Percentiles rank a stretch among this genome's conserved stretches.
These are phyloP conservation scores for Rhodotorula paludigena DNA, from an alignment of 768 basidiomycete genomes.

Conservation along the genomic window DNA sequence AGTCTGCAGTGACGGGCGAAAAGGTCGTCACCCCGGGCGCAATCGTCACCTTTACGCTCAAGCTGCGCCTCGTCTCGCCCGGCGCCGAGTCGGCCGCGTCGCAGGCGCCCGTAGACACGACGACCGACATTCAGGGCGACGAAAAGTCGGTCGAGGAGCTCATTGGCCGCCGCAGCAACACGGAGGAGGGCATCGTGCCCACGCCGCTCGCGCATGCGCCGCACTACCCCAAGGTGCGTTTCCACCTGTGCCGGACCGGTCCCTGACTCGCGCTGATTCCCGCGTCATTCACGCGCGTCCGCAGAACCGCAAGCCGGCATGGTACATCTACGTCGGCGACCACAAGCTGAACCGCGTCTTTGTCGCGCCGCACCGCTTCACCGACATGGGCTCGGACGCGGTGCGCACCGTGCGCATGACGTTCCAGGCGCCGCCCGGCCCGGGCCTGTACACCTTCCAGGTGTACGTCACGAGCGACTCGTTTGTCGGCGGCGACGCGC, in stretches of 20 bases:
- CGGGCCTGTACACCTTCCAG: constrained; percentile 83
- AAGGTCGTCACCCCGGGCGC: constrained; percentile 78
- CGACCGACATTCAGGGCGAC: constrained; percentile 50
- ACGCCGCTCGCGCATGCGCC: constrained; percentile 73
- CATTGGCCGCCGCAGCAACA: constrained; percentile 59
- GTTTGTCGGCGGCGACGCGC: constrained; percentile 73
- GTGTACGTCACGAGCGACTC: constrained; percentile 81
- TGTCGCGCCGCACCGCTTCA: constrained; percentile 47
- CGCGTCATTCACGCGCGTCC: neutral
- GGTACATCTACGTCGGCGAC: constrained; percentile 59
- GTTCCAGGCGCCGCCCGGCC: constrained; percentile 85
- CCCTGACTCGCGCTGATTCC: neutral
- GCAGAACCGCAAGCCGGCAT: constrained; percentile 79
- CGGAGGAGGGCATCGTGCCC: constrained; percentile 42
- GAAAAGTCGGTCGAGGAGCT: constrained; percentile 68
- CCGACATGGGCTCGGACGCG: constrained; percentile 54
- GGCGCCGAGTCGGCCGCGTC: constrained; percentile 35
- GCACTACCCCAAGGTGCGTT: constrained; percentile 80
- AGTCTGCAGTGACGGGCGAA: constrained; percentile 66
- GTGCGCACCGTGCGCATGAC: constrained; percentile 82
- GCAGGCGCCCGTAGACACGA: constrained; percentile 44
- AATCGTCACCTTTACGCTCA: constrained; percentile 78
- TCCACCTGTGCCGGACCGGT: neutral
- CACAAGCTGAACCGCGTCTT: constrained; percentile 45
- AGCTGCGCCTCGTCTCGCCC: constrained; percentile 68